Conservation (phyloP, 805 yeast genomes). For the Nakazawaea peltata region DNA sequence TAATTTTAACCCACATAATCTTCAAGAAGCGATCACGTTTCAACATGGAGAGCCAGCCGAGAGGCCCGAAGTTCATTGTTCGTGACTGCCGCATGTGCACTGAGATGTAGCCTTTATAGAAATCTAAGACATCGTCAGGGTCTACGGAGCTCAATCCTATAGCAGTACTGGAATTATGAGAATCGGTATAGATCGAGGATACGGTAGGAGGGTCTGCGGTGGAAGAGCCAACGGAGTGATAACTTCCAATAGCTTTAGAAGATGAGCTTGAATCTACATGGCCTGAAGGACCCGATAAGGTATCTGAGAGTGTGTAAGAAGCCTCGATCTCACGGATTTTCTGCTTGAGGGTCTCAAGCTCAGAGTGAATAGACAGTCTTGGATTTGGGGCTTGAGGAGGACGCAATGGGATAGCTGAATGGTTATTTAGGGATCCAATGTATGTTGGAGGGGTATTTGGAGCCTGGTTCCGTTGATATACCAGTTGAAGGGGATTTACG, state of each 20-base stretch:
- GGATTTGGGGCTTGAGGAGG: too few relatives aligned
- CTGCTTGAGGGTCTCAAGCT: slow-evolving; percentile 28
- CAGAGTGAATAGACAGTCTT: slow-evolving; percentile 11
- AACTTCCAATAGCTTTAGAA: too few relatives aligned
- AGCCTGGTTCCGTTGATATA: too few relatives aligned
- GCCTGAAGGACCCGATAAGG: too few relatives aligned
- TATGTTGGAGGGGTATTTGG: too few relatives aligned
- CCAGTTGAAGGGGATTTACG: too few relatives aligned
- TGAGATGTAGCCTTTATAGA: slow-evolving; percentile 35
- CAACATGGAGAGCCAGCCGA: slow-evolving; percentile 39
- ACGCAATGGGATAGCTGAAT: too few relatives aligned
- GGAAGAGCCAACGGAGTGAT: too few relatives aligned
- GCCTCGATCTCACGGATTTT: slow-evolving; percentile 40
- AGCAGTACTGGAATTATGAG: background rate
- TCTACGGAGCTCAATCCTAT: slow-evolving; percentile 6
- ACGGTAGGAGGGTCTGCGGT: too few relatives aligned
- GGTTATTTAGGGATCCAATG: too few relatives aligned
- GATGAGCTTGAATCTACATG: too few relatives aligned
- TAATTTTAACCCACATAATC: slow-evolving; percentile 24
- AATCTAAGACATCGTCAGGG: slow-evolving; percentile 29
- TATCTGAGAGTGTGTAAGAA: slow-evolving; percentile 27
- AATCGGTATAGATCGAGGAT: too few relatives aligned
- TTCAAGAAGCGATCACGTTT: slow-evolving; percentile 35
- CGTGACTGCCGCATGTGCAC: slow-evolving; percentile 31
- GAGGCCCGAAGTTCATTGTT: slow-evolving; percentile 42